Percentiles rank a stretch among this genome's conserved stretches.
Conservation (phyloP, 345 rosid species). For the Melastoma malabathricum region DNA sequence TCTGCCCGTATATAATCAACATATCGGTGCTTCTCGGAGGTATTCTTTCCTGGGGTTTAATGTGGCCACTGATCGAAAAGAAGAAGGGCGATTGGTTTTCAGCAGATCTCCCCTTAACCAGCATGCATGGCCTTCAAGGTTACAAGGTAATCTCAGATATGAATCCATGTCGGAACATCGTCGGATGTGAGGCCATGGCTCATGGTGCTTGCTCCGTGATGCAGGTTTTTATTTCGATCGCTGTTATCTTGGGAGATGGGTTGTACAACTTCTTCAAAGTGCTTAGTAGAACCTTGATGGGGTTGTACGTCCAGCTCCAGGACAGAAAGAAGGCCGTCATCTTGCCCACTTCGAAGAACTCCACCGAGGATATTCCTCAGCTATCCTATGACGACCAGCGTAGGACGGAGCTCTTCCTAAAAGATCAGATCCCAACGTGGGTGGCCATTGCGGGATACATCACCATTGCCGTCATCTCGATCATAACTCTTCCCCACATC, state of each 20-base stretch:
- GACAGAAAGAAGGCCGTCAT: neutral
- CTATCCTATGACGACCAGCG: conserved; percentile 11
- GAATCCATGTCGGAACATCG: neutral
- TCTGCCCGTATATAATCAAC: conserved; percentile 14
- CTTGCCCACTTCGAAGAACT: conserved; percentile 4
- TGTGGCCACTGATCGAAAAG: conserved; percentile 17
- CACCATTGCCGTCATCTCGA: conserved; percentile 5
- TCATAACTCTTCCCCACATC: conserved; percentile 1
- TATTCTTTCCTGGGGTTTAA: conserved; percentile 16
- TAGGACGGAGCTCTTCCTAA: conserved; percentile 8
- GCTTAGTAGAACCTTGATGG: conserved; percentile 4
- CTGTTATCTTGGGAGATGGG: conserved; percentile 15
- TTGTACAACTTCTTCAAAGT: conserved; percentile 17
- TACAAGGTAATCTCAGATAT: conserved; percentile 7
- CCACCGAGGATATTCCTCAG: neutral
- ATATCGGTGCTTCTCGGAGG: conserved; percentile 11
- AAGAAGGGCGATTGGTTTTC: conserved; percentile 9
- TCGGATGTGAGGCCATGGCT: no score
- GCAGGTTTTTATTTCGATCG: conserved; percentile 14
- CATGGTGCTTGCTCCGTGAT: neutral
- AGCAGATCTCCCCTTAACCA: conserved; percentile 2
- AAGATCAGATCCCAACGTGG: conserved; percentile 17
- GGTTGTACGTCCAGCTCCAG: conserved; percentile 4
- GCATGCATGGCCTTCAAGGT: conserved; percentile 13
- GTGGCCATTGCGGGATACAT: conserved; percentile 7